Evolutionary conservation across 208 protist genomes (phyloP), one percentile per base, ranked within the genome.

Genomic region (Hexamita inflata): DNA sequence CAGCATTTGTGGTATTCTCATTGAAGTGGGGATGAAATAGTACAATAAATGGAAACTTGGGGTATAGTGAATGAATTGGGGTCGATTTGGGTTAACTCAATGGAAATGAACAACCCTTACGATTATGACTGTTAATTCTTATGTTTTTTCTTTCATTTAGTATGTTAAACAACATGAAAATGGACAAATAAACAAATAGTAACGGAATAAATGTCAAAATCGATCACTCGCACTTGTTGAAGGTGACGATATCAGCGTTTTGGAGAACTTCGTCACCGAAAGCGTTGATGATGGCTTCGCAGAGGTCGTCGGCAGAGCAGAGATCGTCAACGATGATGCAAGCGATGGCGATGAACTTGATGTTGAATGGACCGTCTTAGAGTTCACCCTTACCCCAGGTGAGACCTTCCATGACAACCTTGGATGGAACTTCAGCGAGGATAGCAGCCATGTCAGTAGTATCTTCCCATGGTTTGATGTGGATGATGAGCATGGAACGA

Each of bases 141-240:
- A n/a, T n/a, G n/a, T n/a, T n/a, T n/a, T n/a, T n/a, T n/a, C n/a
- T n/a, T n/a, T n/a, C n/a, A n/a, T n/a, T n/a, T n/a, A n/a, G n/a
- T n/a, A n/a, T n/a, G n/a, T n/a, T n/a, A n/a, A n/a, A n/a, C n/a
- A n/a, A n/a, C n/a, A n/a, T n/a, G n/a, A n/a, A n/a, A n/a, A n/a
- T n/a, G n/a, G n/a, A n/a, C n/a, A n/a, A n/a, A n/a, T n/a, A n/a
- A n/a, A n/a, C n/a, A n/a, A n/a, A n/a, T n/a, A n/a, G n/a, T n/a
- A n/a, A n/a, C n/a, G n/a, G n/a, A n/a, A n/a, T n/a, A n/a, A n/a
- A n/a, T n/a, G n/a, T n/a, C n/a, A n/a, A n/a, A n/a, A n/a, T n/a
- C n/a, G 77, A 24, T 78, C 62, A 58, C 64, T 38, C 64, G n/a
- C 73, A 32, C 58, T 76, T 76, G 73, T 76, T 76, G 32, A 76